Base-by-base conservation (phyloP, 2,329 filamentous ascomycete genomes). In the Apiospora kogelbergensis region DNA sequence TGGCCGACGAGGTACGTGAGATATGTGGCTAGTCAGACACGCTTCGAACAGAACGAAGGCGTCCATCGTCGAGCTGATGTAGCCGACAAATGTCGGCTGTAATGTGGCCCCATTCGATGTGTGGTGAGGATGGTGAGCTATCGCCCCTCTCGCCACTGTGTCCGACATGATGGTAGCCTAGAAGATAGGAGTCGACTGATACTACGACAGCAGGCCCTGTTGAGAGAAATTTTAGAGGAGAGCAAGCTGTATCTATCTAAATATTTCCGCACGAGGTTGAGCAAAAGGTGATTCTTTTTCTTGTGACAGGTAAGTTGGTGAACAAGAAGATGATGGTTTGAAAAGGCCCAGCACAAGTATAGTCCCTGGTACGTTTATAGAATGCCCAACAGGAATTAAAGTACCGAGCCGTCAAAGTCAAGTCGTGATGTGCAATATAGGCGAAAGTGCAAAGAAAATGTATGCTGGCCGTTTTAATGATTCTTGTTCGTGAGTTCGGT, bases 31-130 rank as follows among this genome's bases (percentile, higher is more conserved):
- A n/a, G n/a, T n/a, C n/a, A n/a, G n/a, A n/a, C n/a, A n/a, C n/a
- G n/a, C n/a, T n/a, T n/a, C n/a, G n/a, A n/a, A n/a, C n/a, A n/a
- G n/a, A n/a, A n/a, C n/a, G n/a, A n/a, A n/a, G n/a, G n/a, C n/a
- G n/a, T n/a, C n/a, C n/a, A n/a, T n/a, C n/a, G n/a, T n/a, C n/a
- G n/a, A n/a, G n/a, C n/a, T n/a, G n/a, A n/a, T n/a, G 91, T 93
- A 40, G 91, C n/a, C n/a, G n/a, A n/a, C n/a, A n/a, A n/a, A n/a
- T n/a, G n/a, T n/a, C n/a, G n/a, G n/a, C n/a, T n/a, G 82, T 74
- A 93, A 81, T 72, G 84, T 82, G 60, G 60, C 72, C 6, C 70
- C 73, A 37, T 65, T n/a, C 30, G 64, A 40, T 26, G 67, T 41
- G 42, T 67, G 68, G 37, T 71, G 72, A 48, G 63, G 68, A 30